phyloP scores from a whole-genome alignment of 306 rosid species.

The Betula pendula region DNA sequence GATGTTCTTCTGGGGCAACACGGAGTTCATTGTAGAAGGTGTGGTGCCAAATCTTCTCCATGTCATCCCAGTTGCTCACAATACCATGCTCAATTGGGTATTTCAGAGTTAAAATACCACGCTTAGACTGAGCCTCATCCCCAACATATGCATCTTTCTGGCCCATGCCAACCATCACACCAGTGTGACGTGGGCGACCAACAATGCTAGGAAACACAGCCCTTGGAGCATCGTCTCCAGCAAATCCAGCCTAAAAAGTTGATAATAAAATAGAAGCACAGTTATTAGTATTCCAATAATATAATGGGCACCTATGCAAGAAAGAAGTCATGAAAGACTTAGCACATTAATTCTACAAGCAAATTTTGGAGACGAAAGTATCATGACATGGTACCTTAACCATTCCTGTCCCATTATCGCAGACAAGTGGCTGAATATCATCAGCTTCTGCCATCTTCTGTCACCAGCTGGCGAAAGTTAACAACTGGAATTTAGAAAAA shows the following conservation, averaged over 20 bases:
- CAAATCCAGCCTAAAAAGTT: constrained; percentile 79
- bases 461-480: constrained; percentile 22
- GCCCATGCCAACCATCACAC: constrained; percentile 97
- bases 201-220: constrained; percentile 94
- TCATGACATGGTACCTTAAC: constrained; percentile 54
- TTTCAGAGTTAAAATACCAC: constrained; percentile 80
- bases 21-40: constrained; percentile 89
- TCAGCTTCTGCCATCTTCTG: constrained; percentile 76
- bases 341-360: background rate
- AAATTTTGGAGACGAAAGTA: constrained; percentile 4
- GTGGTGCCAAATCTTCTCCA: constrained; percentile 95
- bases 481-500: constrained; percentile 13
- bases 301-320: too few species aligned
- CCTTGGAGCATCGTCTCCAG: constrained; percentile 96
- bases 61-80: constrained; percentile 93
- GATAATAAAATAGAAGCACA: constrained; percentile 9
- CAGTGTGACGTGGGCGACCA: constrained; percentile 90
- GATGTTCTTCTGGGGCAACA: constrained; percentile 90
- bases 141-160: constrained; percentile 94
- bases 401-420: constrained; percentile 95
- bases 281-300: background rate
- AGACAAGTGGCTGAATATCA: constrained; percentile 92
- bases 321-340: too few species aligned
- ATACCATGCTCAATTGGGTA: constrained; percentile 94
- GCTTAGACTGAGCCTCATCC: constrained; percentile 88